phyloP scores from a whole-genome alignment of 805 yeast species.

The Blastobotrys attinorum region DNA sequence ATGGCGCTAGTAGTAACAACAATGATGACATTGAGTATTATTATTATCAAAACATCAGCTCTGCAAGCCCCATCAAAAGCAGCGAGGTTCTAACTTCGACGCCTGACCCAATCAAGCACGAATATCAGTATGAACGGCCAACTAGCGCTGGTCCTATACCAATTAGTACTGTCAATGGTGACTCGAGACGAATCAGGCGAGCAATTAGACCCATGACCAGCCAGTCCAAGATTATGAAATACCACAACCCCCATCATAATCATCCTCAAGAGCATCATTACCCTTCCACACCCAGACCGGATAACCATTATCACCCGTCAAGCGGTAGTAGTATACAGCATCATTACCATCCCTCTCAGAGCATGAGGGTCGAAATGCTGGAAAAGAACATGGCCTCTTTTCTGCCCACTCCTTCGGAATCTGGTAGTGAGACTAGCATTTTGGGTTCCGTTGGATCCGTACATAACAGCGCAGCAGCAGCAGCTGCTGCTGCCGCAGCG shows the following conservation, averaged over 20 bases:
- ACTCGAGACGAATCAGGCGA: not conserved
- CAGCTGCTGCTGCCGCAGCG: too few species aligned
- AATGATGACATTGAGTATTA: not conserved
- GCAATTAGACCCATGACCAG: constrained; percentile 1
- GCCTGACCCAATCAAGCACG: not conserved
- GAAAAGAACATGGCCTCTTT: constrained; percentile 1
- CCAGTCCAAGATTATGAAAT: not conserved
- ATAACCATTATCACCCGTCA: too few species aligned
- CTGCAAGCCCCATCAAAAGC: not conserved
- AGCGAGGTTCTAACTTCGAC: not conserved
- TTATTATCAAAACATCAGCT: not conserved
- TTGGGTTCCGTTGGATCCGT: too few species aligned
- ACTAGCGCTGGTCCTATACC: not conserved
- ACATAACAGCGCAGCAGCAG: too few species aligned
- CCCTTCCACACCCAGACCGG: constrained; percentile 5
- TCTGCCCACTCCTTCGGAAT: constrained; percentile 7
- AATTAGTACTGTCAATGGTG: too few species aligned
- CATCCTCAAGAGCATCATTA: too few species aligned
- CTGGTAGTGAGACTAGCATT: constrained; percentile 5
- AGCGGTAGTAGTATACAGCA: not conserved
- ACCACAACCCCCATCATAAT: too few species aligned
- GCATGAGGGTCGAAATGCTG: not conserved
- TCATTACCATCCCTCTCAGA: not conserved
- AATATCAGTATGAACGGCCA: not conserved
- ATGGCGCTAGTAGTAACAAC: not conserved